Evolutionary conservation across 495 filamentous ascomycete genomes (phyloP).

Genomic region (Aspergillus diversus): DNA sequence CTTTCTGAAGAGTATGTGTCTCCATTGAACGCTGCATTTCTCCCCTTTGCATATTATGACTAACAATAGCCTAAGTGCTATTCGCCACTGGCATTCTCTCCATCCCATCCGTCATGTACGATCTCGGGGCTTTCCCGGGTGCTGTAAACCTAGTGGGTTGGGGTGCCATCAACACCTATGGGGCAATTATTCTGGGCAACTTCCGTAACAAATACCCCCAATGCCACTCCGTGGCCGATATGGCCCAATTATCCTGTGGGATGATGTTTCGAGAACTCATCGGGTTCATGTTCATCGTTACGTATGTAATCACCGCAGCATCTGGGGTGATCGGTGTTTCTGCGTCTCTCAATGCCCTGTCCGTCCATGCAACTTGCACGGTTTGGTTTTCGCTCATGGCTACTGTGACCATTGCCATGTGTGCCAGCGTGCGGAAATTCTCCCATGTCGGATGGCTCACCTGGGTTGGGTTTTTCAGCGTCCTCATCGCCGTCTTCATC

Average conservation of each 20-base stretch:
- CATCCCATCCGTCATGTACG: constrained; percentile 62
- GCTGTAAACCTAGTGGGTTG: constrained; percentile 60
- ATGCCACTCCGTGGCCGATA: constrained; percentile 65
- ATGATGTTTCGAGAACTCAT: constrained; percentile 46
- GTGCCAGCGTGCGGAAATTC: constrained; percentile 43
- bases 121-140: constrained; percentile 61
- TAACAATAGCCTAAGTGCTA: constrained; percentile 32
- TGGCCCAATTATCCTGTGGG: constrained; percentile 65
- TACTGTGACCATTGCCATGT: constrained; percentile 68
- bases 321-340: constrained; percentile 55
- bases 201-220: constrained; percentile 40
- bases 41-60: neutral
- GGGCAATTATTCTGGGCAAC: constrained; percentile 41
- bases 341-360: constrained; percentile 52
- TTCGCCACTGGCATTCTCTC: constrained; percentile 64
- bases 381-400: constrained; percentile 41
- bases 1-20: constrained; percentile 51
- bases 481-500: constrained; percentile 53
- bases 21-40: no score
- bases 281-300: constrained; percentile 47
- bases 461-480: constrained; percentile 49
- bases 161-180: constrained; percentile 64
- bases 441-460: constrained; percentile 49
- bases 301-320: constrained; percentile 50
- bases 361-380: constrained; percentile 50